phyloP scores from a whole-genome alignment of 164 flowering plant genomes.

The Tinospora cordifolia region DNA sequence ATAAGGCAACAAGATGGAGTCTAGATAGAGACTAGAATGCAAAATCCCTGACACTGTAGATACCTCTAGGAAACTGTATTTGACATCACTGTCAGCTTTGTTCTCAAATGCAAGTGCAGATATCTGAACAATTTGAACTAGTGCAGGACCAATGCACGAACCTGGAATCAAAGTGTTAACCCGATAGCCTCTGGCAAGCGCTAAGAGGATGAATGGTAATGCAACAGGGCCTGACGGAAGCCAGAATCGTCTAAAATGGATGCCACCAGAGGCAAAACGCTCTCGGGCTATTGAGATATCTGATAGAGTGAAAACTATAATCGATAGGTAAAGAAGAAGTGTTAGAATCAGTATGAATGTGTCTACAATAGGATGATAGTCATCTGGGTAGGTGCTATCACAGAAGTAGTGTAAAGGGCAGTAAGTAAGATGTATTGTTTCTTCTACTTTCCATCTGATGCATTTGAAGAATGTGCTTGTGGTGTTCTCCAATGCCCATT shows the following conservation, averaged over 20 bases:
- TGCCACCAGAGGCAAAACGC: not conserved
- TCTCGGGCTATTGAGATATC: not conserved
- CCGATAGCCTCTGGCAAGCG: not conserved
- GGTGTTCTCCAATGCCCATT: not conserved
- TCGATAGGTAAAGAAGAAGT: not conserved
- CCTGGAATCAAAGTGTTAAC: not conserved
- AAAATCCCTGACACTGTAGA: constrained; percentile 3
- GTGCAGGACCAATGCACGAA: not conserved
- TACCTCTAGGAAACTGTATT: not conserved
- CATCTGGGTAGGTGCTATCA: not conserved
- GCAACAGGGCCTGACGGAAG: not conserved
- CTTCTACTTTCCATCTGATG: not conserved
- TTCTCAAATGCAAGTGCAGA: constrained; percentile 2
- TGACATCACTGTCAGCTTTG: not conserved
- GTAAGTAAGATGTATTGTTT: not conserved
- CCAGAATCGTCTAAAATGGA: not conserved
- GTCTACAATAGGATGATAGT: not conserved
- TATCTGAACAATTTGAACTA: not conserved
- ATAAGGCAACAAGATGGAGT: not conserved
- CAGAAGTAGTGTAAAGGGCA: not conserved
- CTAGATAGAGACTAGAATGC: not conserved
- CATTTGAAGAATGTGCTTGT: constrained; percentile 2
- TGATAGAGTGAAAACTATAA: not conserved
- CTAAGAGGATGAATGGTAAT: not conserved
- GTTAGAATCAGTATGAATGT: not conserved